phyloP scores from a whole-genome alignment of 2,329 filamentous ascomycete genomes.

The Leptoxyphium fumago region DNA sequence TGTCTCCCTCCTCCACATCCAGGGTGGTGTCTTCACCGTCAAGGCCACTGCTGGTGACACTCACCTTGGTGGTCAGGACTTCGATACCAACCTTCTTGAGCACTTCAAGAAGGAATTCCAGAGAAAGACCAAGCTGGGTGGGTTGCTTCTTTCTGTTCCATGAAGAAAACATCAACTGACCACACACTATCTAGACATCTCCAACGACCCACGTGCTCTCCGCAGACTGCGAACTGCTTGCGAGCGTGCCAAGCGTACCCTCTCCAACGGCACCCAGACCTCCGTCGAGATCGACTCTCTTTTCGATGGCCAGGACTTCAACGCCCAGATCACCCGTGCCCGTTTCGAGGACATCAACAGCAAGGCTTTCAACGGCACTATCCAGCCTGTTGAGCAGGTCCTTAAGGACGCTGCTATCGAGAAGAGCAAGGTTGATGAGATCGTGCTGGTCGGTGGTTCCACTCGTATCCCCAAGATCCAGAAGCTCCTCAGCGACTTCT shows the following conservation, averaged over 20 bases:
- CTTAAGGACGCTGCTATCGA: conserved; percentile 81
- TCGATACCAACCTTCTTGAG: conserved; percentile 89
- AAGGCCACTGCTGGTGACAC: conserved; percentile 97
- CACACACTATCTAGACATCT: conserved; percentile 38
- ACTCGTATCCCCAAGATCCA: conserved; percentile 98
- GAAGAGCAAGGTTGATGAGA: conserved; percentile 91
- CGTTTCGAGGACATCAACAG: conserved; percentile 98
- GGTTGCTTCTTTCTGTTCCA: neutral
- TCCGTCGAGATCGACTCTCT: conserved; percentile 98
- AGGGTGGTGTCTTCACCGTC: conserved; percentile 98
- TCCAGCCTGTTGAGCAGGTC: conserved; percentile 92
- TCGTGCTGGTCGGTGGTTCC: conserved; percentile 95
- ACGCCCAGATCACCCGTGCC: conserved; percentile 91
- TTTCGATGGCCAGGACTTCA: conserved; percentile 96
- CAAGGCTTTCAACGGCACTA: conserved; percentile 84
- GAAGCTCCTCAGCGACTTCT: conserved; percentile 98
- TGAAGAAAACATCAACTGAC: neutral
- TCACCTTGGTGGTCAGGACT: conserved; percentile 89
- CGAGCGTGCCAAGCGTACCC: conserved; percentile 98
- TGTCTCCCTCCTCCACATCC: conserved; percentile 97
- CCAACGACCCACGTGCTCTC: conserved; percentile 76
- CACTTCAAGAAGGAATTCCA: conserved; percentile 95
- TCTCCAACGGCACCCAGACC: conserved; percentile 93
- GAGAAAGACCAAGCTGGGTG: conserved; percentile 55
- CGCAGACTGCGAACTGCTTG: conserved; percentile 94